Conservation (phyloP, 192 early-diverging fungal genomes). For the Podila epigama region DNA sequence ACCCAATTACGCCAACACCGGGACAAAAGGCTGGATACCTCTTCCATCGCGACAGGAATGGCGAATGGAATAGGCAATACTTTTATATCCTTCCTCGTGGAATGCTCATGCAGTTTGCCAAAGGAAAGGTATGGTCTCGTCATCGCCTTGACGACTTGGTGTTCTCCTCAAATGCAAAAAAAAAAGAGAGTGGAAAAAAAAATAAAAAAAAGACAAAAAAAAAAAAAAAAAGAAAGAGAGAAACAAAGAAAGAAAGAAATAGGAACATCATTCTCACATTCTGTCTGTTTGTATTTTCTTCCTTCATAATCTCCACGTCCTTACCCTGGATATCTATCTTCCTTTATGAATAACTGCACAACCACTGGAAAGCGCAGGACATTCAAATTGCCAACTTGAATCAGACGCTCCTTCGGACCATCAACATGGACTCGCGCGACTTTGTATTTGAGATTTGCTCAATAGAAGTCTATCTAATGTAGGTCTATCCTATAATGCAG, state of each 20-base stretch:
- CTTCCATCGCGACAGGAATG: constrained; percentile 26
- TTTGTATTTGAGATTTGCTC: constrained; percentile 49
- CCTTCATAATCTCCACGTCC: too few species aligned
- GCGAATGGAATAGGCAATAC: constrained; percentile 41
- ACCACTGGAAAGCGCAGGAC: constrained; percentile 13
- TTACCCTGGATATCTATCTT: not conserved
- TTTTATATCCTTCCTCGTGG: constrained; percentile 33
- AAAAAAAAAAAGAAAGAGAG: too few species aligned
- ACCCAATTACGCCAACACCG: constrained; percentile 11
- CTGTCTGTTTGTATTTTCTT: too few species aligned
- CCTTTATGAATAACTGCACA: not conserved
- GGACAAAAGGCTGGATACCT: constrained; percentile 39
- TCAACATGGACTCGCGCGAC: constrained; percentile 30
- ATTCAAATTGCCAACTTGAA: constrained; percentile 43
- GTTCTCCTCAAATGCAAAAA: too few species aligned
- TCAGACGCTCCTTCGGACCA: constrained; percentile 33
- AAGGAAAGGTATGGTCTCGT: constrained; percentile 26
- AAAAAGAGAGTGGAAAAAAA: too few species aligned
- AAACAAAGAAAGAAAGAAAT: too few species aligned
- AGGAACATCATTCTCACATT: too few species aligned
- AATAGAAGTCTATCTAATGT: constrained; percentile 44
- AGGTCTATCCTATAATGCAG: not conserved
- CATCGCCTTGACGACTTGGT: too few species aligned
- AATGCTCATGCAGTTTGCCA: constrained; percentile 47
- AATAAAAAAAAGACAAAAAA: too few species aligned